Evolutionary conservation across 495 filamentous ascomycete genomes (phyloP), one percentile per base, ranked within the genome.

Genomic region (Diplogelasinospora grovesii): DNA sequence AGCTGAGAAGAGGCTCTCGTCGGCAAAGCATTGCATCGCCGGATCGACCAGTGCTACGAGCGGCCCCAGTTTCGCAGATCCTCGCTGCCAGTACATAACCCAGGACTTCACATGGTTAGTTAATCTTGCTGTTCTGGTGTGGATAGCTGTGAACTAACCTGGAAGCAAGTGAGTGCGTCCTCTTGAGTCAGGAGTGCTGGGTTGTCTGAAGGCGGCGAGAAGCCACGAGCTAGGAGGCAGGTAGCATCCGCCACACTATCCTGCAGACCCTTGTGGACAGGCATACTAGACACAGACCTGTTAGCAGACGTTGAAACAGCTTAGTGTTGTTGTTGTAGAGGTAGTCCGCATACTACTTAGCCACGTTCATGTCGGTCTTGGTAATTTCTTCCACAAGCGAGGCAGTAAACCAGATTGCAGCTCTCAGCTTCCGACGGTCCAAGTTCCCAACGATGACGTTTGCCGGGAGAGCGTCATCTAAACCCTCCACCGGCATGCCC

Each of bases 331-430:
- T 38, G 23, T 28, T 30, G 23, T 7, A 41, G 26, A 39, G 22
- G 14, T 57, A 3, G 5, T 18, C 9, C 11, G 3, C 63, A 53
- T 61, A 79, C 68, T 78, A 73, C 46, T 74, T 77, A 28, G 67
- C 56, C 15, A 73, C 71, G 33, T 68, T 73, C 24, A 66, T 65
- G 47, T 82, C 78, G 8, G 79, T 70, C 50, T 81, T 84, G 32
- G 75, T 73, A 7, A 80, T 77, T 48, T 95, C 88, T 48, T 93
- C 86, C 3, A 82, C 84, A 7, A 95, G 59, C 11, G 73, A 75
- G 32, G 75, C 70, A 3, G 77, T 74, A 53, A 95, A 90, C 70
- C 83, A 87, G 9, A 89, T 66, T 3, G 83, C 57, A 5, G 73
- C 71, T 25, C 73, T 61, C 20, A 83, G 64, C 48, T 79, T 79